These are phyloP conservation scores for Stagonosporopsis vannaccii DNA, from an alignment of 2,329 filamentous ascomycete species.

Conservation along the genomic window DNA sequence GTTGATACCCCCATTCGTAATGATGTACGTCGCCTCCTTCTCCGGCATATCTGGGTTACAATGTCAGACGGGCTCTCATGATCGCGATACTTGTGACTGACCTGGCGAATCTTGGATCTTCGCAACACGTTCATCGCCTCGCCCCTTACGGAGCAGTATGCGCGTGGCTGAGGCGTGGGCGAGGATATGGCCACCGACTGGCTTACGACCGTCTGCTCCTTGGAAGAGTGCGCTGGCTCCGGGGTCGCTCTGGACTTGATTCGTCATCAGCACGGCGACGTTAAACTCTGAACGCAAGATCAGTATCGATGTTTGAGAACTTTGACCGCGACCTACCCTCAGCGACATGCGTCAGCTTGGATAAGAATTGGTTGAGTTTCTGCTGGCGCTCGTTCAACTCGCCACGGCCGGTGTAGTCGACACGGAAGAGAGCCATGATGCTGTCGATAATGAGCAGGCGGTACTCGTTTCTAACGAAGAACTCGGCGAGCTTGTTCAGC, in stretches of 20 bases:
- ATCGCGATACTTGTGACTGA: slow-evolving; percentile 41
- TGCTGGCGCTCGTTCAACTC: slow-evolving; percentile 74
- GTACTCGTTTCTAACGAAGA: slow-evolving; percentile 69
- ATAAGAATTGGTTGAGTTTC: slow-evolving; percentile 70
- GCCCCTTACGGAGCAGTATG: slow-evolving; percentile 70
- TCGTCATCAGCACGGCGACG: slow-evolving; percentile 65
- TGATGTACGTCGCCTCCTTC: slow-evolving; percentile 73
- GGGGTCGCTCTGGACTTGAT: slow-evolving; percentile 75
- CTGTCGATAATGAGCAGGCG: slow-evolving; percentile 73
- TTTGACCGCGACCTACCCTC: slow-evolving; percentile 55
- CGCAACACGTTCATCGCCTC: slow-evolving; percentile 73
- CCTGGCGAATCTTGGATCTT: slow-evolving; percentile 73
- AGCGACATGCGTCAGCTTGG: slow-evolving; percentile 69
- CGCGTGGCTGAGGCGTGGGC: slow-evolving; percentile 73
- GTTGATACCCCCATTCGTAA: slow-evolving; percentile 72
- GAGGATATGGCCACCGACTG: slow-evolving; percentile 71
- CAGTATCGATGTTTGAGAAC: not conserved
- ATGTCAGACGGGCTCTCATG: slow-evolving; percentile 23
- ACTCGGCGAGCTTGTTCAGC: slow-evolving; percentile 66
- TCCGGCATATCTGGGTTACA: slow-evolving; percentile 67
- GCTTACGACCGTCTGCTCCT: slow-evolving; percentile 72
- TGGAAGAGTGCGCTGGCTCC: slow-evolving; percentile 73
- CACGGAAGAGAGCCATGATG: slow-evolving; percentile 73
- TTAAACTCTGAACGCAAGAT: slow-evolving; percentile 65
- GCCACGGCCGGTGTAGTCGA: slow-evolving; percentile 71